Conservation (phyloP, 106 monocot genomes). For the Allium fistulosum region DNA sequence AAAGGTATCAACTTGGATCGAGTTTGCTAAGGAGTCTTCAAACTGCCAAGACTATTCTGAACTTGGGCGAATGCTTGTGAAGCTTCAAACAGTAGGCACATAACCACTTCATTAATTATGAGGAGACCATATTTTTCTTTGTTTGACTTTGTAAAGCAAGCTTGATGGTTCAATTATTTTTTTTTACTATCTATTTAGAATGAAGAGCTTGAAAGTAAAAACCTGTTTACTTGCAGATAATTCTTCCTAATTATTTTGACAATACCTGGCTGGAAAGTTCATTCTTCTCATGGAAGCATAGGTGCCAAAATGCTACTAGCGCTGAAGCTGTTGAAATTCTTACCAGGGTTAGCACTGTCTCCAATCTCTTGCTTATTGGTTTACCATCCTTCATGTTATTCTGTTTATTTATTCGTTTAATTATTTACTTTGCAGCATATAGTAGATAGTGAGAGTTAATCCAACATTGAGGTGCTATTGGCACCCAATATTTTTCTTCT, state of each 20-base stretch:
- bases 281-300: slow-evolving; percentile 48
- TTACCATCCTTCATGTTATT: not conserved
- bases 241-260: slow-evolving; percentile 59
- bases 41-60: slow-evolving; percentile 49
- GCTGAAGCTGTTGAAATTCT: slow-evolving; percentile 77
- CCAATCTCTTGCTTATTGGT: not conserved
- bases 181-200: not conserved
- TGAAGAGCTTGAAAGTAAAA: not conserved
- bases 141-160: slow-evolving; percentile 4
- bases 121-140: not conserved
- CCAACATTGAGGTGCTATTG: too few relatives aligned
- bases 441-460: too few relatives aligned
- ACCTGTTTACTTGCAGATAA: slow-evolving; percentile 55
- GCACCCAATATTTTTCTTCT: too few relatives aligned
- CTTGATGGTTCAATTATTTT: not conserved
- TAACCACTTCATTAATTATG: slow-evolving; percentile 1
- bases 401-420: too few relatives aligned
- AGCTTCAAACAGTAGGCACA: slow-evolving; percentile 58
- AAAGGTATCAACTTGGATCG: slow-evolving; percentile 49
- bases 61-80: slow-evolving; percentile 73
- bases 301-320: slow-evolving; percentile 51
- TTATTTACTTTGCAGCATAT: too few relatives aligned
- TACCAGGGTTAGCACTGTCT: slow-evolving; percentile 40
- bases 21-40: slow-evolving; percentile 75
- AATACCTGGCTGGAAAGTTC: slow-evolving; percentile 58